Conservation (phyloP, 352 stramenopile genomes). For the Phytophthora aleatoria region DNA sequence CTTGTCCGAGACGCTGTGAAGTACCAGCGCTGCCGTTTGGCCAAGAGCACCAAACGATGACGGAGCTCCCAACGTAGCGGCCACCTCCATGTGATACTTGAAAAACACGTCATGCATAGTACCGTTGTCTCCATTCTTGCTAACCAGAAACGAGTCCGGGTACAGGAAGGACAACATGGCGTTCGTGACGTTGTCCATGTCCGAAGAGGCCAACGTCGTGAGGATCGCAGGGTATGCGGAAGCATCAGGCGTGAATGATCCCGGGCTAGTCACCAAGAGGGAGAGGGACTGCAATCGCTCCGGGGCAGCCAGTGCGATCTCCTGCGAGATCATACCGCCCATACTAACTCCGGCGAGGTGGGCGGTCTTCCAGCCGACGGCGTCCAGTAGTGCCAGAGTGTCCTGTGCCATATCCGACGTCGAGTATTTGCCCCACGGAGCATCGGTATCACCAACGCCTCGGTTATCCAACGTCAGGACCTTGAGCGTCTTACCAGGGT, state of each 20-base stretch:
- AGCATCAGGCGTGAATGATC: slow-evolving; percentile 43
- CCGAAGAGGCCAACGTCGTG: slow-evolving; percentile 47
- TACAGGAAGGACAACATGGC: slow-evolving; percentile 62
- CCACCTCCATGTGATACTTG: slow-evolving; percentile 45
- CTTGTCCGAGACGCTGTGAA: slow-evolving; percentile 41
- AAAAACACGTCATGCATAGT: slow-evolving; percentile 49
- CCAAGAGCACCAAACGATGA: slow-evolving; percentile 28
- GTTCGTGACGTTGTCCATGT: slow-evolving; percentile 45
- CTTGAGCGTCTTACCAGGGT: slow-evolving; percentile 31
- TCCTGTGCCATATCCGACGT: slow-evolving; percentile 67
- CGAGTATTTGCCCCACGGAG: slow-evolving; percentile 59
- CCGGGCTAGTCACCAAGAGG: slow-evolving; percentile 65
- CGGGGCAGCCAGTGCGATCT: slow-evolving; percentile 49
- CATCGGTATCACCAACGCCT: slow-evolving; percentile 52
- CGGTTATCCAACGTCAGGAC: slow-evolving; percentile 70
- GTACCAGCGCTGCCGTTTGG: slow-evolving; percentile 35
- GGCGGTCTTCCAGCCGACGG: slow-evolving; percentile 52
- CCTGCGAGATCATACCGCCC: slow-evolving; percentile 75
- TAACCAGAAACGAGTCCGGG: slow-evolving; percentile 43
- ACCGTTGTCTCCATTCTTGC: slow-evolving; percentile 36
- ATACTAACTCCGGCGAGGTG: slow-evolving; percentile 68
- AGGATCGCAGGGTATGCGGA: slow-evolving; percentile 33
- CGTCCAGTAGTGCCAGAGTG: slow-evolving; percentile 59
- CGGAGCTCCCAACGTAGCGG: slow-evolving; percentile 25
- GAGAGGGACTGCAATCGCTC: slow-evolving; percentile 63